Evolutionary conservation across 257 asterid genomes (phyloP).

Genomic region (Fraxinus cuspidata): DNA sequence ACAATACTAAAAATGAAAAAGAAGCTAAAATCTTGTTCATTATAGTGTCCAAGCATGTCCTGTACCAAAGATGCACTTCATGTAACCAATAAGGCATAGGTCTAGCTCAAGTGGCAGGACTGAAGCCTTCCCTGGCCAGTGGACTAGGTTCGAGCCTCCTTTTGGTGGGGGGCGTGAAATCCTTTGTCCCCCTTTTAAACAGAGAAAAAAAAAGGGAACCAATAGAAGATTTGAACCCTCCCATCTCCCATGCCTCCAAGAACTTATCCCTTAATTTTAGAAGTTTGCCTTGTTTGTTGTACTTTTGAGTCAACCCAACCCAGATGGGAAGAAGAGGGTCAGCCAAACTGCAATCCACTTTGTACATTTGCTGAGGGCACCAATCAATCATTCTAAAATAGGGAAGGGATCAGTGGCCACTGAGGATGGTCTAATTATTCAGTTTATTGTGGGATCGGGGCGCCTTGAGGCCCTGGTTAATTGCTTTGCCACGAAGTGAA

Average conservation of each 20-base stretch:
- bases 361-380: background rate
- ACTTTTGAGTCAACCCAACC: constrained; percentile 7
- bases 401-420: background rate
- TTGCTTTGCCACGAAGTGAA: background rate
- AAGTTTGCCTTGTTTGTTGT: background rate
- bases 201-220: background rate
- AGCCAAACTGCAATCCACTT: background rate
- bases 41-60: background rate
- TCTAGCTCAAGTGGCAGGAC: too few species aligned
- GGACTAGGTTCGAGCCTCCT: too few species aligned
- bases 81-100: too few species aligned
- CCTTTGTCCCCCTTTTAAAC: too few species aligned
- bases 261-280: background rate
- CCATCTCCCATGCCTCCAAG: background rate
- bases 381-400: constrained; percentile 6
- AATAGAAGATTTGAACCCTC: background rate
- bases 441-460: background rate
- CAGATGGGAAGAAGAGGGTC: constrained; percentile 3
- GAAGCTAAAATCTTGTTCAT: background rate
- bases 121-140: too few species aligned
- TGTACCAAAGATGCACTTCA: background rate
- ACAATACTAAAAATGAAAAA: background rate
- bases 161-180: too few species aligned
- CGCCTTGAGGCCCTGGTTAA: background rate
- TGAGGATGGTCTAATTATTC: background rate